Evolutionary conservation across 257 asterid genomes (phyloP).

Genomic region (Asclepias syriaca): DNA sequence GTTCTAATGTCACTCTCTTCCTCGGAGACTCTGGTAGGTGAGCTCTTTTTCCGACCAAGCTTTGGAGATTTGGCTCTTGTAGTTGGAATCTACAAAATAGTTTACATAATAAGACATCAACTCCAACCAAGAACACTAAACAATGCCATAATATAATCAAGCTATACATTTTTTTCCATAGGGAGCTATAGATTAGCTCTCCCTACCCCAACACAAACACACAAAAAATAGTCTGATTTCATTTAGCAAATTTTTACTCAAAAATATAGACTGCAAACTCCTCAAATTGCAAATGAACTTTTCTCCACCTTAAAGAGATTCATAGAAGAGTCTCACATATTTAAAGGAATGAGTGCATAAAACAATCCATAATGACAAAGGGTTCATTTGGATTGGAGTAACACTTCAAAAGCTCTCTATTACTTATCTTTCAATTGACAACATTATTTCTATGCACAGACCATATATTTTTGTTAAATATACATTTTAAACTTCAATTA

Average conservation of each 20-base stretch:
- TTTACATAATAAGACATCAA: not conserved
- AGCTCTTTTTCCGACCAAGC: constrained; percentile 73
- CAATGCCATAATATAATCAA: not conserved
- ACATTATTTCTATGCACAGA: no score
- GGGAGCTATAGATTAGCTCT: not conserved
- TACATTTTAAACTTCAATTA: no score
- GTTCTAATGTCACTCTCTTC: constrained; percentile 36
- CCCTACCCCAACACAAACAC: no score
- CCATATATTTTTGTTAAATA: no score
- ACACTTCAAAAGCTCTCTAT: no score
- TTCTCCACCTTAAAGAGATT: not conserved
- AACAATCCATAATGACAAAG: not conserved
- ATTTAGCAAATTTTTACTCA: not conserved
- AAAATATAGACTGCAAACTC: not conserved
- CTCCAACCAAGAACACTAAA: not conserved
- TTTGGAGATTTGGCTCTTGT: constrained; percentile 88
- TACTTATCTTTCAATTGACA: no score
- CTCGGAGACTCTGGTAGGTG: constrained; percentile 40
- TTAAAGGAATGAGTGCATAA: not conserved
- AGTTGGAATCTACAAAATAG: constrained; percentile 54
- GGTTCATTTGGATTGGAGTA: no score
- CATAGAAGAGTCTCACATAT: not conserved
- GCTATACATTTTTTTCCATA: not conserved
- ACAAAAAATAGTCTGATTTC: not conserved
- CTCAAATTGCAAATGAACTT: not conserved